Base-by-base conservation (phyloP, 1,284 basidiomycete species). In the Pseudozyma sp. region DNA sequence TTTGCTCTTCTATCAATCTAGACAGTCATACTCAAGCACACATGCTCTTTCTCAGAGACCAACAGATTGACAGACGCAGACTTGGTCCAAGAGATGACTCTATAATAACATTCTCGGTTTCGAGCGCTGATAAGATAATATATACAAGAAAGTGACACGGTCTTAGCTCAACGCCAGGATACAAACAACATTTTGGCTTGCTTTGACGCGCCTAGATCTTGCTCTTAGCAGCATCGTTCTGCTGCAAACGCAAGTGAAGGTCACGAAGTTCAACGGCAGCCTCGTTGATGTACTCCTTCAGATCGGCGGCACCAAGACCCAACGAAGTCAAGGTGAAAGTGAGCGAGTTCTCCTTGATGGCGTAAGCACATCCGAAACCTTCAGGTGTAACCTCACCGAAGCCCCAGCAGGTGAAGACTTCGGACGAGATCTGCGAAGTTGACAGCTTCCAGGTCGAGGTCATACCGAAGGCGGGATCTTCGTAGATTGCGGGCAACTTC, bases 321-420 rank as follows among this genome's bases (percentile, higher is more conserved):
- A 91, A 86, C 62, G 91, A 92, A 57, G 95, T 97, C 78, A 98
- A 92, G 50, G 93, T 94, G 92, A 96, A 98, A 61, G 93, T 91
- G 70, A 99, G 90, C 79, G 92, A 91, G 66, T 92, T 87, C 74
- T 94, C 91, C 59, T 92, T 93, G 83, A 99, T 96, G 2, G 93
- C 89, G 86, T 99, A 99, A 40, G 93, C 91, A 43, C 97, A 87
- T 11, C 97, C 96, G 83, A 94, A 99, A 14, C 96, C 97, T 78
- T 97, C 93, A 8, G 91, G 89, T n/a, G 63, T 64, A n/a, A 89
- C 93, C 89, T 97, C 94, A 12, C 95, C 95, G 84, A 96, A 98
- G 36, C 96, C 96, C 95, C 96, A 97, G 40, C 94, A 94, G 78
- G 95, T 93, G 52, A 99, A 88, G 85, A 89, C 94, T 67, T 89